Evolutionary conservation across 148 eudicot species (phyloP), one percentile per base, ranked within the genome.

Genomic region (Rhododendron mucronatum): DNA sequence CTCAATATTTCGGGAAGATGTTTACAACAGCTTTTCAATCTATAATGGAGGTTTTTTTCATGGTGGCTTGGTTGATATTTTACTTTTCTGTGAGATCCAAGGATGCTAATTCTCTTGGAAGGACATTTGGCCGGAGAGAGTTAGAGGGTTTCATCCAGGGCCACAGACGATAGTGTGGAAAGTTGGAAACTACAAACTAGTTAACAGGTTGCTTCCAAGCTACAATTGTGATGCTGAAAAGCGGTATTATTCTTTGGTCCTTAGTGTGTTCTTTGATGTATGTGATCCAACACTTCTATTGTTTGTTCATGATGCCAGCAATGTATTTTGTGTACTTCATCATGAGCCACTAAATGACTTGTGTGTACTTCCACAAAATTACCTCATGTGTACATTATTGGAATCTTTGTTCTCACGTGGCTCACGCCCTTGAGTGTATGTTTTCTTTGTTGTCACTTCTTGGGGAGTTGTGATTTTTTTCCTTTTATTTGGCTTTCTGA

Each of bases 61-160:
- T 93, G 95, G 96, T 96, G 80, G 94, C 92, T 16, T 95, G 99
- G 98, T 85, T 96, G 89, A 47, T 93, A 78, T 92, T 88, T 89
- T 96, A 95, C 94, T 87, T 95, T 73, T 90, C 96, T 14, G 94
- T 94, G 23, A 94, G 92, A 87, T 89, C 86, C 33, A 94, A 88
- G 83, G 96, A 91, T 85, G 96, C 96, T 90, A 83, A 81, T 88
- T 87, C 90, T 67, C 89, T 85, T 71, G 98, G 99, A 51, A 93
- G 95, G 82, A 89, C 94, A 75, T 96, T 96, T 90, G 99, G 96
- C 81, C 88, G 89, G 89, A 91, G 95, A 88, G 99, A 96, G 82
- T 85, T 96, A 84, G 97, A 93, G 88, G 94, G 91, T 57, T 87
- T 95, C 85, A 83, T 96, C 73, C 94, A 91, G 85, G 91, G 92